Percentiles rank a stretch among this genome's conserved stretches.
Conservation (phyloP, 2,329 filamentous ascomycete genomes). For the Bipolaris gigantea region DNA sequence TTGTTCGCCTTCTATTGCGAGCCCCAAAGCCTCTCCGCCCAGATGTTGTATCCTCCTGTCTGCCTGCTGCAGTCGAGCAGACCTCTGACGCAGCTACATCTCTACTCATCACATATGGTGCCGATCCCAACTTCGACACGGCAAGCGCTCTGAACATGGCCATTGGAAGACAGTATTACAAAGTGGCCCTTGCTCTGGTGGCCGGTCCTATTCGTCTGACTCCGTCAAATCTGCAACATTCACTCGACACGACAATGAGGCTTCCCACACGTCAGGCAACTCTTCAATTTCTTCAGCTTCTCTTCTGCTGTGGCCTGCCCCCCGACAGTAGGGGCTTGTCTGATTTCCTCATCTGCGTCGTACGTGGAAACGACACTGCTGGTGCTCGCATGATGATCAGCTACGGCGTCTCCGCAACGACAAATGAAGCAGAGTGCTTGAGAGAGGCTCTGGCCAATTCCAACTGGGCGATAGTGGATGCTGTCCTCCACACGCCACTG, state of each 20-base stretch:
- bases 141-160: constrained; percentile 38
- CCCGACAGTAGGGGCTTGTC: constrained; percentile 31
- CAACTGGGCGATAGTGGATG: constrained; percentile 35
- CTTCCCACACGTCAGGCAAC: constrained; percentile 32
- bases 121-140: constrained; percentile 41
- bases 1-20: constrained; percentile 34
- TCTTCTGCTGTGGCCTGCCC: constrained; percentile 40
- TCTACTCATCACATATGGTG: constrained; percentile 38
- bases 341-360: constrained; percentile 35
- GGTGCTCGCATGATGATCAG: constrained; percentile 39
- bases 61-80: constrained; percentile 38
- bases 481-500: constrained; percentile 29
- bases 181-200: constrained; percentile 32
- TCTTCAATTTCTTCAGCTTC: constrained; percentile 35
- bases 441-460: constrained; percentile 29
- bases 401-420: constrained; percentile 33
- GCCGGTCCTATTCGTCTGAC: constrained; percentile 32
- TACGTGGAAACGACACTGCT: constrained; percentile 30
- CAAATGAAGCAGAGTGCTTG: constrained; percentile 38
- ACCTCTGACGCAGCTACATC: constrained; percentile 34
- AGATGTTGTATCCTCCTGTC: constrained; percentile 38
- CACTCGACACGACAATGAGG: constrained; percentile 36
- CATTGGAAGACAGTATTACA: constrained; percentile 36
- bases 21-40: constrained; percentile 37
- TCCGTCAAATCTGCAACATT: constrained; percentile 28